A percentile compares a stretch with the other conserved stretches of the same genome.
Evolutionary conservation across 2,329 filamentous ascomycete species (phyloP).

Genomic region (Ceratocystis ficicola): DNA sequence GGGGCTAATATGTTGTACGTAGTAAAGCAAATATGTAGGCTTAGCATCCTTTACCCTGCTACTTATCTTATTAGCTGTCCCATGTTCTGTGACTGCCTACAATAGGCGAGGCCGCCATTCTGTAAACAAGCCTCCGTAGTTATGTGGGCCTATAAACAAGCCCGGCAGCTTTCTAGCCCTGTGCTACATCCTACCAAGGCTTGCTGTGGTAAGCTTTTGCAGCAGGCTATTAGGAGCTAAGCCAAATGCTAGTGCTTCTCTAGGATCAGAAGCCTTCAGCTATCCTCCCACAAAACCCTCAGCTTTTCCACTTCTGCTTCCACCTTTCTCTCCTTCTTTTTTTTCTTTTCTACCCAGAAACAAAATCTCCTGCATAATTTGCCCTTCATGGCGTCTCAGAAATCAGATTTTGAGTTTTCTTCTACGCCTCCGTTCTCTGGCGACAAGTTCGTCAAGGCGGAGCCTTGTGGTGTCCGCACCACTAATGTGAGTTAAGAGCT

Average conservation of each 20-base stretch:
- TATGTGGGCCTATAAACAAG: neutral
- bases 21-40: neutral
- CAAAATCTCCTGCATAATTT: constrained; percentile 8
- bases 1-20: neutral
- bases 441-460: constrained; percentile 56
- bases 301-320: constrained; percentile 9
- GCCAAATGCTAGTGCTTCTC: neutral
- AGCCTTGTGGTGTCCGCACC: constrained; percentile 43
- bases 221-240: neutral
- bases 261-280: neutral
- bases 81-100: neutral
- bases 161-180: neutral
- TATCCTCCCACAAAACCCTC: constrained; percentile 17
- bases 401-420: constrained; percentile 35
- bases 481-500: constrained; percentile 32
- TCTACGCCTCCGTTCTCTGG: constrained; percentile 31
- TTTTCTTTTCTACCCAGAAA: constrained; percentile 7
- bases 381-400: constrained; percentile 24
- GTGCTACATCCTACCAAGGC: neutral
- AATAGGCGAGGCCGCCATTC: neutral
- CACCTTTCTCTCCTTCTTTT: constrained; percentile 5
- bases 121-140: neutral
- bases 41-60: neutral
- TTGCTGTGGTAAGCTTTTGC: neutral
- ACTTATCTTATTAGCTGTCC: neutral